A percentile compares a stretch with the other conserved stretches of the same genome.
Conservation (phyloP, 306 rosid species). For the Cucumis melo region DNA sequence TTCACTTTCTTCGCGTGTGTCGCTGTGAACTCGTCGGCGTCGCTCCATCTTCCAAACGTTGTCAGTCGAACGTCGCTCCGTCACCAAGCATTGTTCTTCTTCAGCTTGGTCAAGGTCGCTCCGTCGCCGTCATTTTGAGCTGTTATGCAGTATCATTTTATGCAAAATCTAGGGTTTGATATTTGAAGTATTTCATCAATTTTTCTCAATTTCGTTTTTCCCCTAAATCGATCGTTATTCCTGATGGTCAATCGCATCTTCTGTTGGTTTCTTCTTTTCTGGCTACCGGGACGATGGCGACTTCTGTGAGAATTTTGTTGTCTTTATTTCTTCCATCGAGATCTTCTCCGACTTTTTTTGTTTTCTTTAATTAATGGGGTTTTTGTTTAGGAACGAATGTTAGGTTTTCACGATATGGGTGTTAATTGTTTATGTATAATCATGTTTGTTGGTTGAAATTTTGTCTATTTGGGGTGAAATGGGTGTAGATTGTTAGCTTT, state of each 20-base stretch:
- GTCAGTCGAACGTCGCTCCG: too few species aligned
- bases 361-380: neutral
- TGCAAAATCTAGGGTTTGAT: neutral
- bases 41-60: too few species aligned
- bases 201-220: conserved; percentile 1
- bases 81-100: too few species aligned
- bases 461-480: neutral
- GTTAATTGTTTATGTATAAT: conserved; percentile 3
- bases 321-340: too few species aligned
- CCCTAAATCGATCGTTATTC: conserved; percentile 1
- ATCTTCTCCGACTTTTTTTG: too few species aligned
- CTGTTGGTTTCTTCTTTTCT: neutral
- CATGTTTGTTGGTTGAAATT: neutral
- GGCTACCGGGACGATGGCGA: too few species aligned
- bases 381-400: conserved; percentile 3
- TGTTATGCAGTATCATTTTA: too few species aligned
- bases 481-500: conserved; percentile 4
- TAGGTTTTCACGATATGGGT: conserved; percentile 16
- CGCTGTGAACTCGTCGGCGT: too few species aligned
- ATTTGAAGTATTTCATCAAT: neutral
- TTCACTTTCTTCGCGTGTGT: too few species aligned
- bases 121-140: too few species aligned
- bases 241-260: neutral
- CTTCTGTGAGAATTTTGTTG: too few species aligned
- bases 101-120: too few species aligned